Evolutionary conservation across 1,284 basidiomycete species (phyloP).

Genomic region (Heterobasidion annosum): DNA sequence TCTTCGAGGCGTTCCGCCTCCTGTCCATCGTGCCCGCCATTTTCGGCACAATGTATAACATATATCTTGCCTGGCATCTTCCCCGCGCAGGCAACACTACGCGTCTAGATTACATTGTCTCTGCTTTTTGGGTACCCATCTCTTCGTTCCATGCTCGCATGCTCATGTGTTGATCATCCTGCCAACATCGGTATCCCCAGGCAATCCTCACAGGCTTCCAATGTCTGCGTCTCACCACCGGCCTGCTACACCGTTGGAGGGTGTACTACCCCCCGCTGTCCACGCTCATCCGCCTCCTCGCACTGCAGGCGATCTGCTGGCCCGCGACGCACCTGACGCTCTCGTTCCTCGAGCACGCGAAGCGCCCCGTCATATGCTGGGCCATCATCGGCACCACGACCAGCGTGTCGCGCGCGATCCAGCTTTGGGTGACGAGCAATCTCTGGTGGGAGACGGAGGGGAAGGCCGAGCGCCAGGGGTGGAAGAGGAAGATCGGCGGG

Average conservation of each 20-base stretch:
- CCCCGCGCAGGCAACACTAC: slow-evolving; percentile 21
- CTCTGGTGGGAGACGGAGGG: slow-evolving; percentile 30
- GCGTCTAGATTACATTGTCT: slow-evolving; percentile 51
- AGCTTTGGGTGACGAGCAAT: slow-evolving; percentile 84
- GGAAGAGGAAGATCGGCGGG: slow-evolving; percentile 38
- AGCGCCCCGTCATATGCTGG: slow-evolving; percentile 70
- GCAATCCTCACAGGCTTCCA: slow-evolving; percentile 75
- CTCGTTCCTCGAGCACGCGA: slow-evolving; percentile 48
- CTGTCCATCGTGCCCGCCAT: slow-evolving; percentile 66
- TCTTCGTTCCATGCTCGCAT: slow-evolving; percentile 6
- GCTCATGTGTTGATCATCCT: neutral
- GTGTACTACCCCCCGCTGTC: slow-evolving; percentile 75
- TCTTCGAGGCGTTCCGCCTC: slow-evolving; percentile 45
- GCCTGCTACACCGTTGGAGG: slow-evolving; percentile 73
- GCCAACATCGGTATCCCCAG: slow-evolving; percentile 22
- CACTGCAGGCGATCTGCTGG: slow-evolving; percentile 83
- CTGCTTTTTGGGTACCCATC: slow-evolving; percentile 54
- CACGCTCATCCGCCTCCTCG: slow-evolving; percentile 75
- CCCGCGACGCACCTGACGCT: slow-evolving; percentile 77
- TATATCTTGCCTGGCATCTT: slow-evolving; percentile 39
- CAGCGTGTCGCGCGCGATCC: slow-evolving; percentile 59
- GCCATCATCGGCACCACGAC: slow-evolving; percentile 78
- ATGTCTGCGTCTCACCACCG: slow-evolving; percentile 71
- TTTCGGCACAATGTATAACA: slow-evolving; percentile 52
- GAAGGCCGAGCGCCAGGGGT: slow-evolving; percentile 30